Percentiles rank a stretch among this genome's conserved stretches.
phyloP scores from a whole-genome alignment of 2,329 filamentous ascomycete genomes.

The Botryosphaeria dothidea region DNA sequence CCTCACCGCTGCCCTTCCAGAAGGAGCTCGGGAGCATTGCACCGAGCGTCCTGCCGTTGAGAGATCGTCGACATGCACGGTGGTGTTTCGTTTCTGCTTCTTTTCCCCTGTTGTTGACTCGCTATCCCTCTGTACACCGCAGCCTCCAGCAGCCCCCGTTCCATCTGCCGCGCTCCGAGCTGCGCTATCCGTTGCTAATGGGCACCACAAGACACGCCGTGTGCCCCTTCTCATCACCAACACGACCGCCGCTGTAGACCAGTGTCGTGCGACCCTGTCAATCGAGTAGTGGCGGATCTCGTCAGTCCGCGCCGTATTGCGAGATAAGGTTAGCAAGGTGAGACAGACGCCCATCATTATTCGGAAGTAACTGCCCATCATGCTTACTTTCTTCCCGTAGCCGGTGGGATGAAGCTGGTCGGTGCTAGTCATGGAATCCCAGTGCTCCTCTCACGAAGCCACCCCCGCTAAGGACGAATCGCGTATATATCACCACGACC shows the following conservation, averaged over 20 bases:
- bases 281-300: not conserved
- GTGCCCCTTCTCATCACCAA: not conserved
- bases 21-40: not conserved
- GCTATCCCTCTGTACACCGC: not conserved
- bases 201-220: not conserved
- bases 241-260: not conserved
- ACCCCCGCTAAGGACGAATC: not conserved
- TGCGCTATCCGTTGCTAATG: not conserved
- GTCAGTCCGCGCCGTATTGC: not conserved
- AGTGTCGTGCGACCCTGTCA: not conserved
- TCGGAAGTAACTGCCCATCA: not conserved
- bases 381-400: not conserved
- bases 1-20: not conserved
- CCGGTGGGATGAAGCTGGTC: not conserved
- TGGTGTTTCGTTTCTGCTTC: not conserved
- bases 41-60: not conserved
- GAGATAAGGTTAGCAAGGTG: constrained; percentile 1
- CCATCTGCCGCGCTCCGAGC: too few species aligned
- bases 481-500: not conserved
- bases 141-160: not conserved
- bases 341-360: not conserved
- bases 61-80: too few species aligned
- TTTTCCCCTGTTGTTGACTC: not conserved
- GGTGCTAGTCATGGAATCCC: not conserved
- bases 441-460: not conserved